These are phyloP conservation scores for Nemania abortiva DNA, from an alignment of 2,329 filamentous ascomycete genomes.

Conservation along the genomic window DNA sequence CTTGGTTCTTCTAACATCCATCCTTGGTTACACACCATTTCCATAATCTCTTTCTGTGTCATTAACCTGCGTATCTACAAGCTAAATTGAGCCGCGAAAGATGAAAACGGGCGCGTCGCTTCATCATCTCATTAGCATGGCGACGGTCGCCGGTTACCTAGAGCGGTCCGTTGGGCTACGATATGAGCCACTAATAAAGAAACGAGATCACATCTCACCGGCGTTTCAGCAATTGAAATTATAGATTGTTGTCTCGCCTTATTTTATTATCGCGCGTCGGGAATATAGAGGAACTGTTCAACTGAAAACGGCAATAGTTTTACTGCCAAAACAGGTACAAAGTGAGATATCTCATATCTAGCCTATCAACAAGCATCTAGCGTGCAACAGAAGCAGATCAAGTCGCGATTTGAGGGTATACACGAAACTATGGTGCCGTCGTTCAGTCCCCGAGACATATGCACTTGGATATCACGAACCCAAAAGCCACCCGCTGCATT, in stretches of 20 bases:
- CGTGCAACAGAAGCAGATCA: no score
- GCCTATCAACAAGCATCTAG: neutral
- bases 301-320: neutral
- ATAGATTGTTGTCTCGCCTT: neutral
- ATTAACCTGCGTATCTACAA: neutral
- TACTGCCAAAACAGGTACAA: neutral
- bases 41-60: neutral
- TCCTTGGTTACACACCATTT: neutral
- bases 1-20: neutral
- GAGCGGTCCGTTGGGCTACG: neutral
- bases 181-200: neutral
- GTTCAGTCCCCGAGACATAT: neutral
- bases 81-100: neutral
- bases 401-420: neutral
- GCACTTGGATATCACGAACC: neutral
- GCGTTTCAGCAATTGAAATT: neutral
- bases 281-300: neutral
- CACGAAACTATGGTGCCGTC: neutral
- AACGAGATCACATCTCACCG: neutral
- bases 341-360: neutral
- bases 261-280: neutral
- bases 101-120: neutral
- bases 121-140: neutral
- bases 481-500: neutral
- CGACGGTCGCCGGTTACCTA: neutral